These are phyloP conservation scores for Dactylellina sp. DNA, from an alignment of 2,329 filamentous ascomycete species.

Conservation along the genomic window DNA sequence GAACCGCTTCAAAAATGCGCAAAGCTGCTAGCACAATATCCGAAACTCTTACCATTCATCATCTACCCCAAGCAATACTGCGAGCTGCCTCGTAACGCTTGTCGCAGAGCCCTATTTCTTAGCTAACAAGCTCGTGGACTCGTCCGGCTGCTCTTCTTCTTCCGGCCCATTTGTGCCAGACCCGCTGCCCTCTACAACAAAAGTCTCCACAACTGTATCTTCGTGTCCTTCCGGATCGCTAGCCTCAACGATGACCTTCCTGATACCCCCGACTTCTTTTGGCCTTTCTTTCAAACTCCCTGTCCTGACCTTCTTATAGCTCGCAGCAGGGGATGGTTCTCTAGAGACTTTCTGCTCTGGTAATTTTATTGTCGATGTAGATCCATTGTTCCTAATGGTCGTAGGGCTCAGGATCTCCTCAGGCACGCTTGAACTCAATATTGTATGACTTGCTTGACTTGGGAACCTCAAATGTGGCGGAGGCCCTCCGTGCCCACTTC, in stretches of 20 bases:
- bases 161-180: background rate
- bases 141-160: constrained; percentile 30
- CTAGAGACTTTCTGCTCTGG: constrained; percentile 61
- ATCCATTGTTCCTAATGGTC: background rate
- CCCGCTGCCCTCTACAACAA: constrained; percentile 2
- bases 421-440: constrained; percentile 23
- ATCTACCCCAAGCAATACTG: constrained; percentile 16
- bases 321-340: constrained; percentile 66
- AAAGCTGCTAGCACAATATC: background rate
- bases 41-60: constrained; percentile 2
- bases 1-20: background rate
- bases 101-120: constrained; percentile 48
- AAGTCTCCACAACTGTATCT: background rate
- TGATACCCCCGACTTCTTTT: constrained; percentile 77
- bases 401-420: constrained; percentile 5
- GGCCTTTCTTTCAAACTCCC: constrained; percentile 83
- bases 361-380: constrained; percentile 59
- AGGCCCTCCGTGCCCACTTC: background rate
- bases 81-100: constrained; percentile 11
- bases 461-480: constrained; percentile 8
- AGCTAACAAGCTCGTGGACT: constrained; percentile 44
- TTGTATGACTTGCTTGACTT: constrained; percentile 17
- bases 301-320: constrained; percentile 67
- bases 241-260: constrained; percentile 79
- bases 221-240: constrained; percentile 55